Percentiles rank a stretch among this genome's conserved stretches.
Conservation (phyloP, 2,329 filamentous ascomycete species). For the Apiospora phragmitis region DNA sequence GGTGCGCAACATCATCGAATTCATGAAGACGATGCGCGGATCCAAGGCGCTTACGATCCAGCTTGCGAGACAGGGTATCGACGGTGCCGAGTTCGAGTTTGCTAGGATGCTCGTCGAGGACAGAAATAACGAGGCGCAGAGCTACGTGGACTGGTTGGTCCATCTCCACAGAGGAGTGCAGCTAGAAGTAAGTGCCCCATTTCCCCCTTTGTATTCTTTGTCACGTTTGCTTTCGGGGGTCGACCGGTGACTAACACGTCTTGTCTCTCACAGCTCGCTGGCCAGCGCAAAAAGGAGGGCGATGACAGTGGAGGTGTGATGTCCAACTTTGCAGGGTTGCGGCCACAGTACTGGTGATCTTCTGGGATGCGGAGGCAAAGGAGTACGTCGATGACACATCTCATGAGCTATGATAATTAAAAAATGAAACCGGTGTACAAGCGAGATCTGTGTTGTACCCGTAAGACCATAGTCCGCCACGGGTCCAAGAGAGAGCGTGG, state of each 20-base stretch:
- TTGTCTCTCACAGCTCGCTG: conserved; percentile 52
- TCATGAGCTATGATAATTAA: neutral
- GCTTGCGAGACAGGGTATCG: conserved; percentile 86
- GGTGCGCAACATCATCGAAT: conserved; percentile 89
- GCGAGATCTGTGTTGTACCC: neutral
- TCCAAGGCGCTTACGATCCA: conserved; percentile 89
- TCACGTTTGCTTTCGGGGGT: conserved; percentile 7
- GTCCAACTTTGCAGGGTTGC: conserved; percentile 58
- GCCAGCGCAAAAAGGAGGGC: conserved; percentile 71
- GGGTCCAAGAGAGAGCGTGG: neutral
- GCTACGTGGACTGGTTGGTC: conserved; percentile 98
- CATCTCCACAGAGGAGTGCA: conserved; percentile 92
- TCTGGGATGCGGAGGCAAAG: neutral
- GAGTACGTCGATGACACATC: neutral
- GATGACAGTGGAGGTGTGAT: conserved; percentile 49
- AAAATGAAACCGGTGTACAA: conserved; percentile 1
- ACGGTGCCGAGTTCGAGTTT: conserved; percentile 96
- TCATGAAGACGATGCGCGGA: conserved; percentile 75
- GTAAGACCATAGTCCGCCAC: neutral
- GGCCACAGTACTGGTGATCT: conserved; percentile 58
- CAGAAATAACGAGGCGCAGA: conserved; percentile 95
- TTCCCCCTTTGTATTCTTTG: neutral
- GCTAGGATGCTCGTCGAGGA: conserved; percentile 89
- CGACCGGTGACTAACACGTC: conserved; percentile 16
- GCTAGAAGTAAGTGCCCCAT: conserved; percentile 65